Evolutionary conservation across 495 filamentous ascomycete genomes (phyloP).

Genomic region (Aspergillus panamensis): DNA sequence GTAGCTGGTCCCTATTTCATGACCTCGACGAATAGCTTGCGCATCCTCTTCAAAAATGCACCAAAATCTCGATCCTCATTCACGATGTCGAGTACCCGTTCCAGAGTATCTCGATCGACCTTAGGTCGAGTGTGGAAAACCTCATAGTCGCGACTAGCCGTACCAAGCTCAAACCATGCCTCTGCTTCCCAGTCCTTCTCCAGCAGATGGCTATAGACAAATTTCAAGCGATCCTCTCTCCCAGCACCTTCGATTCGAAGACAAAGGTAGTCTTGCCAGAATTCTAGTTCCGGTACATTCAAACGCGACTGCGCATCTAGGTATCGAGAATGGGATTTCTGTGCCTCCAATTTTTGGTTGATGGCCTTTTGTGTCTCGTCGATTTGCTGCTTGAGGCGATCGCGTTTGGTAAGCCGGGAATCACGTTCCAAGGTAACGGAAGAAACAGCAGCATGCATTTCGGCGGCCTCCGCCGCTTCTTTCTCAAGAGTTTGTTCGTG

Average conservation of each 20-base stretch:
- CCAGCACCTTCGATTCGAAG: conserved; percentile 88
- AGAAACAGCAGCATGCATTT: conserved; percentile 80
- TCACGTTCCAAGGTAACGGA: conserved; percentile 73
- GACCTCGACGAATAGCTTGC: conserved; percentile 69
- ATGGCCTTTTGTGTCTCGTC: conserved; percentile 69
- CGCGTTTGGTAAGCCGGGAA: conserved; percentile 65
- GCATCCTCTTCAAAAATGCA: conserved; percentile 84
- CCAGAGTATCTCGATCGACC: conserved; percentile 67
- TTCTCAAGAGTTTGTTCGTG: conserved; percentile 79
- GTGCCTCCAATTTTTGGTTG: conserved; percentile 56
- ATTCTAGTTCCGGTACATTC: conserved; percentile 88
- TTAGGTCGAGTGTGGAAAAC: conserved; percentile 76
- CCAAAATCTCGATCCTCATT: conserved; percentile 84
- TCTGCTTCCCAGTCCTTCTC: conserved; percentile 88
- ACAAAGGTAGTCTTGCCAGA: conserved; percentile 90
- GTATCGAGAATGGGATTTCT: conserved; percentile 58
- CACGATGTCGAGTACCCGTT: conserved; percentile 62
- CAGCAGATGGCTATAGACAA: conserved; percentile 78
- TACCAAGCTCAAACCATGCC: conserved; percentile 89
- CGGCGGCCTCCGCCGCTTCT: conserved; percentile 79
- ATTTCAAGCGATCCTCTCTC: conserved; percentile 78
- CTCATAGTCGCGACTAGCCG: conserved; percentile 75
- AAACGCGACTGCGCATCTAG: conserved; percentile 75
- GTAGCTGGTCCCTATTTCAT: conserved; percentile 39
- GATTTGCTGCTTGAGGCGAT: conserved; percentile 74